Percentiles rank a stretch among this genome's conserved stretches.
These are phyloP conservation scores for Pythium phragmitis DNA, from an alignment of 352 stramenopile genomes.

Conservation along the genomic window DNA sequence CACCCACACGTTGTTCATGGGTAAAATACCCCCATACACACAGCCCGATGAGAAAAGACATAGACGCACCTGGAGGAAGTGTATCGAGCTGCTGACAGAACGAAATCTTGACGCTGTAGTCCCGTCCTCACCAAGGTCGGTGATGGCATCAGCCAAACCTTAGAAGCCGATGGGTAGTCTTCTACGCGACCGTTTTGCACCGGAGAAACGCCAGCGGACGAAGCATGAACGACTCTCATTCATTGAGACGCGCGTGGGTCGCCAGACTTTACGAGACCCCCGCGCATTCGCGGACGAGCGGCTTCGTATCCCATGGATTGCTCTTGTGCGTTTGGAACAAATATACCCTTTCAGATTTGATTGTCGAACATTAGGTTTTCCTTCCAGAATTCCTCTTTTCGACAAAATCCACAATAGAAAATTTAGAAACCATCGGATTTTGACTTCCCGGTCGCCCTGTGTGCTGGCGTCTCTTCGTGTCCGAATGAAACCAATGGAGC, in stretches of 20 bases:
- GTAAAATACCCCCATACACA: neutral
- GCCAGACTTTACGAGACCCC: neutral
- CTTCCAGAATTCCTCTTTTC: neutral
- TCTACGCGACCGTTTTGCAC: neutral
- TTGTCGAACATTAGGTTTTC: neutral
- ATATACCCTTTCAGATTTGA: too few species aligned
- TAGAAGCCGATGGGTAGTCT: neutral
- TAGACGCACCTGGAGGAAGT: neutral
- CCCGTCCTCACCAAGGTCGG: neutral
- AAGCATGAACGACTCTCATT: neutral
- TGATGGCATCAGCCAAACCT: neutral
- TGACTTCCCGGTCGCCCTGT: conserved; percentile 13
- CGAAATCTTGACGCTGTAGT: neutral
- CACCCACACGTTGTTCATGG: neutral
- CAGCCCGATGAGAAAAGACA: neutral
- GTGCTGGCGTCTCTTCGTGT: conserved; percentile 13
- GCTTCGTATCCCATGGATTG: too few species aligned
- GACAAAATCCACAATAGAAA: neutral
- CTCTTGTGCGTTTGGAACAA: too few species aligned
- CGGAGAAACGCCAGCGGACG: neutral
- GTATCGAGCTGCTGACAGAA: too few species aligned
- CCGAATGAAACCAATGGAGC: conserved; percentile 17
- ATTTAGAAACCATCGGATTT: conserved; percentile 1
- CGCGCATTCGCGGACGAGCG: neutral
- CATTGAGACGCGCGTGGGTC: neutral